phyloP scores from a whole-genome alignment of 768 basidiomycete genomes.

The Trametes punicea region DNA sequence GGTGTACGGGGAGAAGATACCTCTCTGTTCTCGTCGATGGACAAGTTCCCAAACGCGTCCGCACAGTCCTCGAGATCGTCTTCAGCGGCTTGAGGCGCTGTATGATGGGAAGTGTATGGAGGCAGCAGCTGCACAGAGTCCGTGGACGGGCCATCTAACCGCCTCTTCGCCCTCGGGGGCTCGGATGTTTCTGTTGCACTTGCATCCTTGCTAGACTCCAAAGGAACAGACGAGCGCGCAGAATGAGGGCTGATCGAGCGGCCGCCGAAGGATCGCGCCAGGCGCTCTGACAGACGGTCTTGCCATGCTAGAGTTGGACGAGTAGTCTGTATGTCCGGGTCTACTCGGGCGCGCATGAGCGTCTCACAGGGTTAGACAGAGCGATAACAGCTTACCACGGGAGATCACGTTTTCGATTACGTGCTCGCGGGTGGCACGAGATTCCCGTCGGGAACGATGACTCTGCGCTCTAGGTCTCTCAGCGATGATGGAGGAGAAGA shows the following conservation, averaged over 20 bases:
- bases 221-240: neutral
- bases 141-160: conserved; percentile 33
- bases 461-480: conserved; percentile 47
- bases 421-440: conserved; percentile 70
- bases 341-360: neutral
- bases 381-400: neutral
- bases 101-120: neutral
- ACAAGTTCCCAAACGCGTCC: conserved; percentile 66
- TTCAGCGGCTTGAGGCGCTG: neutral
- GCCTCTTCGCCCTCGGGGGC: conserved; percentile 45
- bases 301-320: conserved; percentile 72
- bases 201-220: neutral
- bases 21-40: conserved; percentile 74
- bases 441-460: conserved; percentile 59
- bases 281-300: conserved; percentile 59
- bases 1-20: conserved; percentile 32
- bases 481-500: conserved; percentile 70
- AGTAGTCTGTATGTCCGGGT: conserved; percentile 10
- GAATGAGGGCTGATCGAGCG: conserved; percentile 26
- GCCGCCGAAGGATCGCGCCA: conserved; percentile 29
- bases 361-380: neutral
- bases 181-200: conserved; percentile 9
- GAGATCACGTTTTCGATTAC: conserved; percentile 56
- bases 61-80: conserved; percentile 36
- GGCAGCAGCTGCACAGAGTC: neutral